Percentiles rank a stretch among this genome's conserved stretches.
Evolutionary conservation across 306 rosid genomes (phyloP).

Genomic region (Acacia confusa): DNA sequence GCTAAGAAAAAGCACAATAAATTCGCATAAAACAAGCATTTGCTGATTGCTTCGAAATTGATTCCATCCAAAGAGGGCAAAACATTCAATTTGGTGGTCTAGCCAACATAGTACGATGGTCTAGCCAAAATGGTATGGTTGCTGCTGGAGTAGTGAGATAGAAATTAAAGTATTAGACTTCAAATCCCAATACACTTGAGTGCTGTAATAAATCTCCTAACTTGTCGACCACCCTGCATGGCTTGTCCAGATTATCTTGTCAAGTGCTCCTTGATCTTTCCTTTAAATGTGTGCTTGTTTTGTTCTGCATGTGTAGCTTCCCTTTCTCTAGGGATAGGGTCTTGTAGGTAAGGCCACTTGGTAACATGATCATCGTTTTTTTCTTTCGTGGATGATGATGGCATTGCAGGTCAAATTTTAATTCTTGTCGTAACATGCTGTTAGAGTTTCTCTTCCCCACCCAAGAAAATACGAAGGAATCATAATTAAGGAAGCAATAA

Average conservation of each 20-base stretch:
- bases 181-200: constrained; percentile 13
- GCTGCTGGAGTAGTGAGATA: neutral
- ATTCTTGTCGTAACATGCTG: neutral
- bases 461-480: neutral
- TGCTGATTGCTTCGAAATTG: neutral
- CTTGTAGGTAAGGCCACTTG: constrained; percentile 18
- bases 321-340: constrained; percentile 16
- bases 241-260: constrained; percentile 17
- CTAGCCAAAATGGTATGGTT: neutral
- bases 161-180: neutral
- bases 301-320: neutral
- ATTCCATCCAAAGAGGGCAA: neutral
- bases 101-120: neutral
- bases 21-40: constrained; percentile 26
- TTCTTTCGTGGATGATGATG: neutral
- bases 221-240: constrained; percentile 42
- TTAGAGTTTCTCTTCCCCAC: neutral
- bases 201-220: neutral
- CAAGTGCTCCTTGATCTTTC: constrained; percentile 10
- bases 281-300: neutral
- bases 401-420: neutral
- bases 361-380: neutral
- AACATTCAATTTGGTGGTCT: neutral
- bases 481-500: constrained; percentile 8
- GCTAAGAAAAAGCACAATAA: neutral